phyloP scores from a whole-genome alignment of 257 asterid genomes.

The Osmanthus fragrans region DNA sequence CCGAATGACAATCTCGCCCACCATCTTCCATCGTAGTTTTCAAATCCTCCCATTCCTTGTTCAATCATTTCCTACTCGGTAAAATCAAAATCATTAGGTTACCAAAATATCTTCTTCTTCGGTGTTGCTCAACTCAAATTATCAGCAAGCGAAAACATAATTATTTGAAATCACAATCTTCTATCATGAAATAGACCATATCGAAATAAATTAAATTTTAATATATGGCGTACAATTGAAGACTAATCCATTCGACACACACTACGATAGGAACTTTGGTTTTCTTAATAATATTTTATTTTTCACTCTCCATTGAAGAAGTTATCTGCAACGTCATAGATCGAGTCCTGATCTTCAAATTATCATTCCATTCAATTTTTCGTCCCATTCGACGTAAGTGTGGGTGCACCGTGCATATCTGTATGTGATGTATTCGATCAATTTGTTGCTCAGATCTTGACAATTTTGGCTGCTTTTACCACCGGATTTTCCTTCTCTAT shows the following conservation, averaged over 20 bases:
- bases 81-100: not conserved
- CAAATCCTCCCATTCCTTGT: not conserved
- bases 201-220: not conserved
- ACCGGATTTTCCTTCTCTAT: conserved; percentile 13
- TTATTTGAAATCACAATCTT: no score
- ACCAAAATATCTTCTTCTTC: not conserved
- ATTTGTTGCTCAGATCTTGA: not conserved
- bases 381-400: not conserved
- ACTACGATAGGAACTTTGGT: not conserved
- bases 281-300: not conserved
- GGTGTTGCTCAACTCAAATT: not conserved
- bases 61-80: not conserved
- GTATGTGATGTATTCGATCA: not conserved
- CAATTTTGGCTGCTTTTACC: conserved; percentile 9
- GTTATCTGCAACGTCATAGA: not conserved
- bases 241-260: not conserved
- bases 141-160: not conserved
- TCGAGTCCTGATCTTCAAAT: not conserved
- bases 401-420: not conserved
- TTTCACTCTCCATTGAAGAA: not conserved
- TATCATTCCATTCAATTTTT: not conserved
- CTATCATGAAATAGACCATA: not conserved
- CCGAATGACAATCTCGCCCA: not conserved
- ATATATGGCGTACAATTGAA: not conserved
- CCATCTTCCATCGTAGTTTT: not conserved